A percentile compares a stretch with the other conserved stretches of the same genome.
Conservation (phyloP, 768 basidiomycete genomes). For the Harrya chromipes region DNA sequence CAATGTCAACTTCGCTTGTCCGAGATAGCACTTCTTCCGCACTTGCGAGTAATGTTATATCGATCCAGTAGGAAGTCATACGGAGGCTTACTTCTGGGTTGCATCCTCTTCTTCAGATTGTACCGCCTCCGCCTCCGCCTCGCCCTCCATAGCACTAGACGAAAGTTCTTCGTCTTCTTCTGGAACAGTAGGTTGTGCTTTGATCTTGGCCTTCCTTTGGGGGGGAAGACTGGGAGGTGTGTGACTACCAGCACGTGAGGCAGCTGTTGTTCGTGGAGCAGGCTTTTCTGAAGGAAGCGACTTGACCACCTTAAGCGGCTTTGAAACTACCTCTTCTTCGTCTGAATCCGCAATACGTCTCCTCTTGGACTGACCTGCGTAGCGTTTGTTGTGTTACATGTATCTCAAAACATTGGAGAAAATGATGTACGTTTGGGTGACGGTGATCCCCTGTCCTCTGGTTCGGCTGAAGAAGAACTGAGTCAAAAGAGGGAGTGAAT, state of each 20-base stretch:
- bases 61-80: neutral
- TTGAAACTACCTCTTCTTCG: constrained; percentile 36
- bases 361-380: constrained; percentile 43
- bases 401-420: neutral
- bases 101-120: constrained; percentile 49
- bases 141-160: constrained; percentile 36
- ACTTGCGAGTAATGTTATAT: constrained; percentile 34
- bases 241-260: neutral
- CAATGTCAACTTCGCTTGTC: constrained; percentile 67
- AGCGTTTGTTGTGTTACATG: neutral
- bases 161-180: constrained; percentile 34
- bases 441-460: constrained; percentile 37
- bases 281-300: neutral
- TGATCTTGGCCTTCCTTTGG: constrained; percentile 20
- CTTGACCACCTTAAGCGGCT: constrained; percentile 1
- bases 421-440: constrained; percentile 19
- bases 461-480: constrained; percentile 25
- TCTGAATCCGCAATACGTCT: constrained; percentile 54
- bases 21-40: constrained; percentile 65
- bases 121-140: constrained; percentile 39
- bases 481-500: neutral
- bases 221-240: constrained; percentile 4
- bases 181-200: constrained; percentile 9
- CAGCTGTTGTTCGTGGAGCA: neutral
- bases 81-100: constrained; percentile 56